Percentiles rank a stretch among this genome's conserved stretches.
phyloP scores from a whole-genome alignment of 306 rosid genomes.

The apple (Malus domestica) region DNA sequence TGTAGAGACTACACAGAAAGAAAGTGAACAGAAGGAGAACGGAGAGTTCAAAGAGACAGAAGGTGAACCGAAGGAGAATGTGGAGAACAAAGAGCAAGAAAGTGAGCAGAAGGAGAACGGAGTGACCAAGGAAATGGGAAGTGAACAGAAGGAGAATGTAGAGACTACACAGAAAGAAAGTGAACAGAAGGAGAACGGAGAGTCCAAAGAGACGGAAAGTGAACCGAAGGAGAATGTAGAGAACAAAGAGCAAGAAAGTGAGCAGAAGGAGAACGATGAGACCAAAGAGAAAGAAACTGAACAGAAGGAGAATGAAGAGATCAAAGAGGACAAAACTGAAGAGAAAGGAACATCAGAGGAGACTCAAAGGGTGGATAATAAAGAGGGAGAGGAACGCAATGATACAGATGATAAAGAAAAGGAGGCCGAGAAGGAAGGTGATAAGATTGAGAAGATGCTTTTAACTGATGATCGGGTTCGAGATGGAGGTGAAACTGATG shows the following conservation, averaged over 20 bases:
- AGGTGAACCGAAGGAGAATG: constrained; percentile 3
- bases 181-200: constrained; percentile 2
- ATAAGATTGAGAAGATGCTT: constrained; percentile 40
- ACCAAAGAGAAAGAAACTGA: constrained; percentile 8
- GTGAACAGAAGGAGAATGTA: background rate
- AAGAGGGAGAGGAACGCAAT: constrained; percentile 37
- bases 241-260: constrained; percentile 9
- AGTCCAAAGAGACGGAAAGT: background rate
- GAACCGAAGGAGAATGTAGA: constrained; percentile 13
- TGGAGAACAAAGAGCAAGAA: constrained; percentile 15
- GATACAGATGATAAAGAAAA: constrained; percentile 17
- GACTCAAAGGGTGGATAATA: constrained; percentile 18
- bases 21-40: background rate
- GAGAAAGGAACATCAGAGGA: constrained; percentile 2
- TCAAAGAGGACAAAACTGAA: background rate
- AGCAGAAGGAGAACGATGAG: constrained; percentile 18
- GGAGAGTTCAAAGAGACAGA: background rate
- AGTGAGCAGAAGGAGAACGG: constrained; percentile 15
- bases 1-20: background rate
- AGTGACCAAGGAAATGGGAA: constrained; percentile 6
- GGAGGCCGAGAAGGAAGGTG: constrained; percentile 27
- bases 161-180: background rate
- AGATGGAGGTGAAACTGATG: constrained; percentile 45
- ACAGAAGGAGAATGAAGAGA: constrained; percentile 10
- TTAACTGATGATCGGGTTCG: constrained; percentile 47